Evolutionary conservation across 2,329 filamentous ascomycete species (phyloP).

Genomic region (Dactylellina drechsleri): DNA sequence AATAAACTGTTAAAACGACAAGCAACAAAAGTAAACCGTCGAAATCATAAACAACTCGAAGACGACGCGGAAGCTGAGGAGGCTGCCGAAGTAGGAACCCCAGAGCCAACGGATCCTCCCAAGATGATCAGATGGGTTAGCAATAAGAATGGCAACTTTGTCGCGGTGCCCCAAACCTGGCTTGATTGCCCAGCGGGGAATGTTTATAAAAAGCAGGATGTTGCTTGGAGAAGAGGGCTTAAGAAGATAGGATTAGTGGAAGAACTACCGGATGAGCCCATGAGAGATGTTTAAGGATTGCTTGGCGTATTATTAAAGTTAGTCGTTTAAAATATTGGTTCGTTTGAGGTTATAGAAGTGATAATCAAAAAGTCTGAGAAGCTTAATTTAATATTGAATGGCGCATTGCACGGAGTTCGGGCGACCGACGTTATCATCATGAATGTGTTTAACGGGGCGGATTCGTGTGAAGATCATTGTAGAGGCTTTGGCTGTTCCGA

Average conservation of each 20-base stretch:
- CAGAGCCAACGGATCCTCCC: conserved; percentile 67
- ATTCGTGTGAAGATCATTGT: no score
- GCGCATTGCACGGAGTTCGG: no score
- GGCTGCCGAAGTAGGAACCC: conserved; percentile 61
- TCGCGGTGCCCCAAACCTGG: conserved; percentile 76
- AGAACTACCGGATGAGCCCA: conserved; percentile 42
- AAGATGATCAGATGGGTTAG: conserved; percentile 77
- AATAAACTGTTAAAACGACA: conserved; percentile 89
- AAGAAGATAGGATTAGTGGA: conserved; percentile 60
- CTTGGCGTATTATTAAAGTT: no score
- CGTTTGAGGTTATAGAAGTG: no score
- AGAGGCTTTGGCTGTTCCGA: no score
- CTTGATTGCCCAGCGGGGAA: conserved; percentile 71
- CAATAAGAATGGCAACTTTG: conserved; percentile 70
- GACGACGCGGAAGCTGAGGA: conserved; percentile 61
- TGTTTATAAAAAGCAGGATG: conserved; percentile 62
- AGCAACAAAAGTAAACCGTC: conserved; percentile 74
- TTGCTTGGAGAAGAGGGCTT: conserved; percentile 62
- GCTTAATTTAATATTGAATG: no score
- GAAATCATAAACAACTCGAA: conserved; percentile 63
- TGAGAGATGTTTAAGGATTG: conserved; percentile 28
- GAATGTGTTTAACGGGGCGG: no score
- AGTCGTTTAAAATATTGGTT: no score
- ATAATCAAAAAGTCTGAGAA: no score
- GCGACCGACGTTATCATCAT: no score